Evolutionary conservation across 306 rosid genomes (phyloP), one percentile per base, ranked within the genome.

Genomic region (Arachis hypogaea): DNA sequence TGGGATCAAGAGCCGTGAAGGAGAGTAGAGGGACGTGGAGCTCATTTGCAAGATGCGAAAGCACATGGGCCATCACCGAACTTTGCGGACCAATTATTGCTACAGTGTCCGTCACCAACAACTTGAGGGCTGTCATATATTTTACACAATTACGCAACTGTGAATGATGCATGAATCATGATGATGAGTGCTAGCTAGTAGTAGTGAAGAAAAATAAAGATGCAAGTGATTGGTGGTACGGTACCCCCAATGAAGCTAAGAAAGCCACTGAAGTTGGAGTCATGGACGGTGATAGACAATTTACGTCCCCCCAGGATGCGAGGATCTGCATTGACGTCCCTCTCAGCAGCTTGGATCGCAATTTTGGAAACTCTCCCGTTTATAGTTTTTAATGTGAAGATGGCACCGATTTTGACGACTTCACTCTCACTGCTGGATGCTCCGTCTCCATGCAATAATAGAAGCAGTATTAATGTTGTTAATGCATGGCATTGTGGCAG

Each of bases 41-140:
- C 80, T 89, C 97, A 56, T 80, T 84, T 40, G 91, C 88, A 42
- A 92, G 78, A 64, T 92, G 90, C 16, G 93, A 89, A 60, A 86
- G 73, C 57, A 83, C 81, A 81, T 81, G 91, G 10, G 96, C 93
- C 82, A 84, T 89, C 30, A 83, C 88, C 63, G 97, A 92, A 28
- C 68, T 81, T 80, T 92, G 96, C 3, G 97, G 97, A 59, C 97
- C 93, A 67, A 92, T 84, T 77, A 89, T 83, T 56, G 96, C 96
- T 3, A 92, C 68, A 0, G 72, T 78, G 52, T 83, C 86, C 16
- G 77, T 81, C 90, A 81, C 87, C 91, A 89, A 82, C 61, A 92
- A 78, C 64, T 87, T 85, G 76, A 89, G 74, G 69, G 93, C 97
- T 92, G 85, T 58, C 80, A 80, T 29, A 43, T 33, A 33, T 33